Base-by-base conservation (phyloP, 2,329 filamentous ascomycete species). In the Aspergillus luchuensis region DNA sequence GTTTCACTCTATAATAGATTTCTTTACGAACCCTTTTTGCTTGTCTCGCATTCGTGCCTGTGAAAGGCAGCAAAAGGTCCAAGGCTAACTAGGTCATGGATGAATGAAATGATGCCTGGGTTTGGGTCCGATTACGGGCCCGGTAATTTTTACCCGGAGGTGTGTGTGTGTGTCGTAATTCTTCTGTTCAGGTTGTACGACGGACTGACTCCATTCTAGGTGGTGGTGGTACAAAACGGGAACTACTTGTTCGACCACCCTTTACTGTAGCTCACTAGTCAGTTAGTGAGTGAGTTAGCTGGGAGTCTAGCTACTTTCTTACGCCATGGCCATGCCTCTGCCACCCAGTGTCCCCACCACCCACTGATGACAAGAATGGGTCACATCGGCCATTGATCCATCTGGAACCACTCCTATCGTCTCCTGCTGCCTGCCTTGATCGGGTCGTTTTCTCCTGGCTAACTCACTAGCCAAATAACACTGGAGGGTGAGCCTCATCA, bases 241-340 rank as follows among this genome's bases (percentile, higher is more conserved):
- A 55, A 55, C 25, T 49, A 25, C 47, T 49, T 49, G 47, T 49
- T 49, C 47, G 23, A 33, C 47, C 33, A 36, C 33, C 33, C 33
- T 36, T 36, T 36, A 36, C 11, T 36, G 11, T 36, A 36, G 33
- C 33, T 36, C 33, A 36, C 33, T 36, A 36, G 33, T 15, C 33
- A 36, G 10, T 36, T 36, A 36, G 33, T 36, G 11, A 36, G 33
- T 36, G n/a, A 41, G 21, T 11, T 54, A 49, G 47, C 23, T 49
- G 25, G 33, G 33, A 36, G 33, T 36, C 33, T 36, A 36, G 33
- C 38, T 39, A 54, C 51, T 56, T 56, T 51, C 47, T 50, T 62
- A 60, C 39, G 60, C 57, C 60, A 60, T 62, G 53, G 48, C 60
- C 60, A 62, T 62, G 60, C 52, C 56, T 59, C 58, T 56, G 45